phyloP scores from a whole-genome alignment of 1,284 basidiomycete species.

The Ustilago trichophora region DNA sequence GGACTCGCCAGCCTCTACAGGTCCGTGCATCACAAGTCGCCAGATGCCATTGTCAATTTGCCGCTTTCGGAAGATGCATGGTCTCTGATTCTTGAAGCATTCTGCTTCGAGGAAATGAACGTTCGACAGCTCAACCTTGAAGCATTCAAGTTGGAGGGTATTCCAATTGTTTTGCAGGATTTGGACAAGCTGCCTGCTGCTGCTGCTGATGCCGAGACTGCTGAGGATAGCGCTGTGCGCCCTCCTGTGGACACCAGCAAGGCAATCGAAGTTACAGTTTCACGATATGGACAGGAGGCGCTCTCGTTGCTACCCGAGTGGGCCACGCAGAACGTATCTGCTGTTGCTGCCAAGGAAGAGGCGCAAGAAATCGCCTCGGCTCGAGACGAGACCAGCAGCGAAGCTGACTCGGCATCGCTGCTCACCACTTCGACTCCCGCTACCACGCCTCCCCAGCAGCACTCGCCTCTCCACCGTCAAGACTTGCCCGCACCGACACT shows the following conservation, averaged over 20 bases:
- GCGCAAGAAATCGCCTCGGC: background rate
- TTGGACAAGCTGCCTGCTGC: slow-evolving; percentile 22
- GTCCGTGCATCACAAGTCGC: slow-evolving; percentile 13
- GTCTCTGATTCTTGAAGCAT: slow-evolving; percentile 38
- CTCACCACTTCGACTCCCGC: slow-evolving; percentile 18
- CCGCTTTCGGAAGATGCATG: slow-evolving; percentile 34
- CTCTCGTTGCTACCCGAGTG: slow-evolving; percentile 28
- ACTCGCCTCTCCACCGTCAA: slow-evolving; percentile 39
- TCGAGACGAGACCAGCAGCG: slow-evolving; percentile 12
- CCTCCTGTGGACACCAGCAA: slow-evolving; percentile 9
- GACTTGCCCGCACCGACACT: slow-evolving; percentile 23
- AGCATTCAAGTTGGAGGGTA: slow-evolving; percentile 36
- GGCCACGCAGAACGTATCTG: slow-evolving; percentile 7
- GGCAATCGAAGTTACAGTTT: slow-evolving; percentile 13
- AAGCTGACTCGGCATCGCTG: slow-evolving; percentile 15
- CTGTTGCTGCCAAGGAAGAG: slow-evolving; percentile 2
- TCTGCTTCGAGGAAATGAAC: slow-evolving; percentile 45
- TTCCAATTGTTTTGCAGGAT: slow-evolving; percentile 31
- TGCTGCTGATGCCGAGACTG: slow-evolving; percentile 1
- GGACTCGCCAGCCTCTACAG: slow-evolving; percentile 34
- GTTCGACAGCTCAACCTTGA: slow-evolving; percentile 35
- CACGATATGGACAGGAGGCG: slow-evolving; percentile 36
- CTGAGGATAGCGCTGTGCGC: slow-evolving; percentile 1
- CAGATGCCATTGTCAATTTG: slow-evolving; percentile 15
- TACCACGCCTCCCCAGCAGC: slow-evolving; percentile 23